These are phyloP conservation scores for Boechera divaricarpa DNA, from an alignment of 345 rosid species.

Conservation along the genomic window DNA sequence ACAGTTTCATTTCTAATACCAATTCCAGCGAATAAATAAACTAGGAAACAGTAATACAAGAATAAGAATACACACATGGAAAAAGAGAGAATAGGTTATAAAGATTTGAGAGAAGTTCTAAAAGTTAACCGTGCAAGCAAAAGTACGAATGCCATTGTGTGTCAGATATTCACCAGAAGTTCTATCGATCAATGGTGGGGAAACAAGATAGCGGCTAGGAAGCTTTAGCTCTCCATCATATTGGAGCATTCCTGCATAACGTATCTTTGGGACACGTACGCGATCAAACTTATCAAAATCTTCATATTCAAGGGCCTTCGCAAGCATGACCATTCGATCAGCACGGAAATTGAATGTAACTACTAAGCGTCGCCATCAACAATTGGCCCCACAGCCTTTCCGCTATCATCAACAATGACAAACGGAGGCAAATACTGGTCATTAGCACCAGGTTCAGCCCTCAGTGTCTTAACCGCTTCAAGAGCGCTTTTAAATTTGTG, in stretches of 20 bases:
- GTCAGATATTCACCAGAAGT: constrained; percentile 96
- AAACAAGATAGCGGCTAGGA: constrained; percentile 84
- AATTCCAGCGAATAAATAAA: background rate
- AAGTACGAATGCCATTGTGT: constrained; percentile 80
- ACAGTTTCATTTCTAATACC: background rate
- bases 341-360: constrained; percentile 96
- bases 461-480: constrained; percentile 87
- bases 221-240: constrained; percentile 97
- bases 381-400: constrained; percentile 86
- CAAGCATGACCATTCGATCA: constrained; percentile 95
- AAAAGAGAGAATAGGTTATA: background rate
- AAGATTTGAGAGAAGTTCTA: background rate
- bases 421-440: constrained; percentile 95
- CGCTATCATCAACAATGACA: constrained; percentile 79
- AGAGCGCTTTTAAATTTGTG: constrained; percentile 77
- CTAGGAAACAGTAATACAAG: background rate
- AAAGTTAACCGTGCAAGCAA: constrained; percentile 92
- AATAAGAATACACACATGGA: background rate
- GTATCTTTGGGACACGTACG: constrained; percentile 78
- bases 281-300: constrained; percentile 93
- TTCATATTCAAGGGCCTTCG: constrained; percentile 89
- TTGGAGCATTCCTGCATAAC: constrained; percentile 96
- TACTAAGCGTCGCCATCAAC: constrained; percentile 96
- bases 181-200: constrained; percentile 97
- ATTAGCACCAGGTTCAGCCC: constrained; percentile 66